These are phyloP conservation scores for Malassezia yamatoensis DNA, from an alignment of 1,284 basidiomycete species.

Conservation along the genomic window DNA sequence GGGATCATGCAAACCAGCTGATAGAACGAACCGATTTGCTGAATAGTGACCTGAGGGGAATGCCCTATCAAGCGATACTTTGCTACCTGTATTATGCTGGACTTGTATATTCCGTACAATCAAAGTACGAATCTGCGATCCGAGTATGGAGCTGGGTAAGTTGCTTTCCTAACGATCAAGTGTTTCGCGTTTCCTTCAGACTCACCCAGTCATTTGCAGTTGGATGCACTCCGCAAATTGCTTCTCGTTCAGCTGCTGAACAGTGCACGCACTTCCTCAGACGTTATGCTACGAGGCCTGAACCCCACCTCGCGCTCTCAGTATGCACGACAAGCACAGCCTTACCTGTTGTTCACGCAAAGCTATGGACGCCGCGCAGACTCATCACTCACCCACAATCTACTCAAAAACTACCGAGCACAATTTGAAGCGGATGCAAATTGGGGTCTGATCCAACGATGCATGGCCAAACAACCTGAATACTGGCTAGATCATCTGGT, in stretches of 20 bases:
- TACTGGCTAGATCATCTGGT: constrained; percentile 68
- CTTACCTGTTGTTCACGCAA: constrained; percentile 17
- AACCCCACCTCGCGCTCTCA: neutral
- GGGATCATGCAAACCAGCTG: neutral
- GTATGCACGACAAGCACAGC: constrained; percentile 6
- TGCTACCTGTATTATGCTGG: constrained; percentile 39
- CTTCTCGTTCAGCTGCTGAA: constrained; percentile 63
- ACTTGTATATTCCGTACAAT: constrained; percentile 24
- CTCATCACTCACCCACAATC: neutral
- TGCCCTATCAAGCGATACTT: constrained; percentile 21
- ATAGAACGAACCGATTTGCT: neutral
- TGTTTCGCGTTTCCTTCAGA: constrained; percentile 61
- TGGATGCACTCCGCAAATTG: constrained; percentile 75
- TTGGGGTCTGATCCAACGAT: constrained; percentile 59
- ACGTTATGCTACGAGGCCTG: neutral
- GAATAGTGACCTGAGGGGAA: neutral
- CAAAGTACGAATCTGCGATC: constrained; percentile 21
- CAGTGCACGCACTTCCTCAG: constrained; percentile 55
- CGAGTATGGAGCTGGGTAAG: constrained; percentile 33
- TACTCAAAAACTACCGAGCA: constrained; percentile 14
- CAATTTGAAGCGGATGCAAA: constrained; percentile 57
- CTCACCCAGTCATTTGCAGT: constrained; percentile 60
- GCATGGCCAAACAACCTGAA: constrained; percentile 59
- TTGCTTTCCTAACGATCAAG: constrained; percentile 18
- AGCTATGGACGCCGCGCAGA: constrained; percentile 16